Percentiles rank a stretch among this genome's conserved stretches.
Evolutionary conservation across 331 rosid genomes (phyloP).

Genomic region (Pyrus hybrid): DNA sequence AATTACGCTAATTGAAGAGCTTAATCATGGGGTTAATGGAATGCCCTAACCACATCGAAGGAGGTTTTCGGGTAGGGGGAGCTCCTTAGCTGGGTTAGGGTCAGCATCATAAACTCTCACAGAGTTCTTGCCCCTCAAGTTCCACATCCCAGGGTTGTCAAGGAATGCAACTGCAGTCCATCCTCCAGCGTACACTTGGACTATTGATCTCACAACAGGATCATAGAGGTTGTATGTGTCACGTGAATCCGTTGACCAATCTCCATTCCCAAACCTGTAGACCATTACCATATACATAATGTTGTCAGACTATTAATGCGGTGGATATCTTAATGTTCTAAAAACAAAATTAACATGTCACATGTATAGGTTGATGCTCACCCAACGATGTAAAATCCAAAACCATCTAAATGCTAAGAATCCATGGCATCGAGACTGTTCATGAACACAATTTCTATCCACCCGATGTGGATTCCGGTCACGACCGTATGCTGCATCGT

Average conservation of each 20-base stretch:
- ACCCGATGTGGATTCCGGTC: conserved; percentile 49
- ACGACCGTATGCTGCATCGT: conserved; percentile 36
- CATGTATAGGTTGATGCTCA: conserved; percentile 8
- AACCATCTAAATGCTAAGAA: conserved; percentile 87
- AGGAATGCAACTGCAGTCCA: conserved; percentile 80
- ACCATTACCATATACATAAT: not conserved
- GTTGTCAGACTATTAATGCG: not conserved
- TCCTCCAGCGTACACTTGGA: conserved; percentile 62
- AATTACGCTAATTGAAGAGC: not conserved
- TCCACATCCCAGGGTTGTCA: conserved; percentile 89
- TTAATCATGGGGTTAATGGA: not conserved
- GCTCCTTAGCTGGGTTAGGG: conserved; percentile 62
- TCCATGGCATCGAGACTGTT: conserved; percentile 38
- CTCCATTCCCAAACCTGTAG: conserved; percentile 51
- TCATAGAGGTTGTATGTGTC: conserved; percentile 48
- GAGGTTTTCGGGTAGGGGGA: conserved; percentile 46
- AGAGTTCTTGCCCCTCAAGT: conserved; percentile 75
- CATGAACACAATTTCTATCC: conserved; percentile 57
- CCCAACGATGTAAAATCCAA: conserved; percentile 66
- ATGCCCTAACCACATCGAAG: conserved; percentile 59
- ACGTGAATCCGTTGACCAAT: conserved; percentile 37
- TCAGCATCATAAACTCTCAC: conserved; percentile 52
- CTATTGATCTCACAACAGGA: conserved; percentile 53
- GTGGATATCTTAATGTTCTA: not conserved
- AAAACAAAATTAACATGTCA: no score